Conservation (phyloP, 768 basidiomycete species). For the Pleurotus eryngii region DNA sequence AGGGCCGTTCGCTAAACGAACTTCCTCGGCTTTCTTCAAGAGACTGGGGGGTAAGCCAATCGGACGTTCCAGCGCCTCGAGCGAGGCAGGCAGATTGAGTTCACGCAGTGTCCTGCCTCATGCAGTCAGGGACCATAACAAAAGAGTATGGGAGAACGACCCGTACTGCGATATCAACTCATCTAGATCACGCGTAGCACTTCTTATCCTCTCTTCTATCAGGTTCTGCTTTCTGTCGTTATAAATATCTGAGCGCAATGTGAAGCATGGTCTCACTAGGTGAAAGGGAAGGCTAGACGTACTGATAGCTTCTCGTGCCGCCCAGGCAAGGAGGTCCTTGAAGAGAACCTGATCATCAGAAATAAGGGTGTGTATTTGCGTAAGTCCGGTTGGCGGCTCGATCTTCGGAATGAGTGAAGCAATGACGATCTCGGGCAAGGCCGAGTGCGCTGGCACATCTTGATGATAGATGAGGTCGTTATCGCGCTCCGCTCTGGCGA, state of each 20-base stretch:
- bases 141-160: neutral
- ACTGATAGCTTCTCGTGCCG: constrained; percentile 89
- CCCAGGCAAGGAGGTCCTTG: constrained; percentile 76
- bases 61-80: constrained; percentile 85
- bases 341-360: constrained; percentile 63
- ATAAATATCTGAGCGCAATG: constrained; percentile 66
- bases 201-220: constrained; percentile 63
- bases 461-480: constrained; percentile 96
- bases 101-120: constrained; percentile 55
- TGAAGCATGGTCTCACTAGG: neutral
- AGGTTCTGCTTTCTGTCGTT: constrained; percentile 74
- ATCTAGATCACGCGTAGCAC: constrained; percentile 60
- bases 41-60: constrained; percentile 88
- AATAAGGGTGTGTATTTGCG: constrained; percentile 54
- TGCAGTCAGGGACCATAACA: neutral
- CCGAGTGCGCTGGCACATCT: constrained; percentile 71
- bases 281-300: constrained; percentile 21
- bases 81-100: constrained; percentile 77
- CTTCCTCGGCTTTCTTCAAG: constrained; percentile 80
- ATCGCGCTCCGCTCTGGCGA: constrained; percentile 77
- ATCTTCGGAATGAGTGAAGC: constrained; percentile 63
- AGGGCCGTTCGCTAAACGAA: constrained; percentile 75
- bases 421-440: constrained; percentile 61
- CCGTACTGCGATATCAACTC: constrained; percentile 57
- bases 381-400: constrained; percentile 48